These are phyloP conservation scores for Sphaerosporella brunnea DNA, from an alignment of 495 filamentous ascomycete genomes.

Conservation along the genomic window DNA sequence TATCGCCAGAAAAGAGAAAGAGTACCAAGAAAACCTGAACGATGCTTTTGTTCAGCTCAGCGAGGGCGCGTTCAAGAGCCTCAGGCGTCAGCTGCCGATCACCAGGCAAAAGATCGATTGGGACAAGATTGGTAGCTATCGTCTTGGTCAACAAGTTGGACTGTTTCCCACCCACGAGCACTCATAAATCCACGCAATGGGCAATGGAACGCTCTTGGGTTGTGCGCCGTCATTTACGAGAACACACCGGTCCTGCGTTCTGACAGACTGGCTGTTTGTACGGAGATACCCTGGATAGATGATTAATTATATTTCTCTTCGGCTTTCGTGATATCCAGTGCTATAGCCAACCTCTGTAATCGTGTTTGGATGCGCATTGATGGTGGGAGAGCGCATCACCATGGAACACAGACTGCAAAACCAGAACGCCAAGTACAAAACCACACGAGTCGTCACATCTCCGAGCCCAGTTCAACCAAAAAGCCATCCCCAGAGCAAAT, in stretches of 20 bases:
- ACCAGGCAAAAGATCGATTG: constrained; percentile 98
- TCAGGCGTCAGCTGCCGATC: constrained; percentile 83
- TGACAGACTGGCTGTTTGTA: no score
- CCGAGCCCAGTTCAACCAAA: neutral
- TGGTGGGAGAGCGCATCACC: no score
- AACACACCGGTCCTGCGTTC: no score
- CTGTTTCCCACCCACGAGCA: constrained; percentile 3
- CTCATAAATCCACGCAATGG: neutral
- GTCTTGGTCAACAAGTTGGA: constrained; percentile 52
- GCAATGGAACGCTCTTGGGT: neutral
- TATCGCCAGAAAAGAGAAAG: constrained; percentile 64
- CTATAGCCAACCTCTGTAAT: no score
- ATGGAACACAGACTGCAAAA: no score
- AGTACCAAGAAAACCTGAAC: constrained; percentile 93
- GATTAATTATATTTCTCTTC: no score
- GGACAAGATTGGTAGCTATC: constrained; percentile 96
- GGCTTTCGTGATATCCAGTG: no score
- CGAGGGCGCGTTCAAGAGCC: constrained; percentile 84
- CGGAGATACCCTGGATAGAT: no score
- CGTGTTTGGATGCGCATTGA: no score
- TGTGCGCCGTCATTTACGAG: no score
- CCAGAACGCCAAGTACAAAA: no score
- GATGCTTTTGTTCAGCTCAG: constrained; percentile 69
- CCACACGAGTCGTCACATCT: no score
- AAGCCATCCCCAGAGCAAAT: constrained; percentile 50